Base-by-base conservation (phyloP, 768 basidiomycete species). In the Wakefieldia striispora region DNA sequence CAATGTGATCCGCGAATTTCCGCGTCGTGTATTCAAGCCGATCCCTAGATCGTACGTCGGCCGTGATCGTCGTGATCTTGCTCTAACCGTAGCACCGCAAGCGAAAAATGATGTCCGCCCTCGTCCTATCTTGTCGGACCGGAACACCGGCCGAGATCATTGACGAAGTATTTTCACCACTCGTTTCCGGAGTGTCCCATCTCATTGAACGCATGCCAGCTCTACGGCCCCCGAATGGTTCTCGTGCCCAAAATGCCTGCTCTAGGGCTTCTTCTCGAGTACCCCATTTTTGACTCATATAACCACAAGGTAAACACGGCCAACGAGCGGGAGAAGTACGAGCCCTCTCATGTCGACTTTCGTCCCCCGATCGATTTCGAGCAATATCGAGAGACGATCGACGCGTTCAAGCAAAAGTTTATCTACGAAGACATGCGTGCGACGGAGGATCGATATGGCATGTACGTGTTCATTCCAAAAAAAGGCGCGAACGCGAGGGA, bases 221-320 rank as follows among this genome's bases (percentile, higher is more conserved):
- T 92, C 14, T 98, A 89, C 59, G 86, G 85, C 2, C 84, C 87
- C 4, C 78, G 81, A 14, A 72, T 73, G 35, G 88, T 95, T 31
- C 82, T 90, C 62, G 79, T 97, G 19, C 97, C 97, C 16, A 97
- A 95, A 72, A 95, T 97, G 74, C 97, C 97, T 12, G 87, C 94
- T 2, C 78, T 99, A 16, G 97, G 97, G 12, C 78, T 99, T 5
- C 74, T 99, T 20, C 81, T 99, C 21, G 93, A 98, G 70, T 77
- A 89, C 56, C 90, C 90, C 3, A 78, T 91, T 47, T 92, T 90
- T 57, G 80, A 84, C 42, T 81, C 80, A 6, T 95, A 92, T 70
- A 91, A 90, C 65, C 70, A 71, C 42, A 77, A 76, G 49, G 75
- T 88, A 55, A 66, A 57, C 4, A 62, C 55, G 17, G 70, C 72